Evolutionary conservation across 495 filamentous ascomycete species (phyloP).

Genomic region (Penicillium atrosanguineum): DNA sequence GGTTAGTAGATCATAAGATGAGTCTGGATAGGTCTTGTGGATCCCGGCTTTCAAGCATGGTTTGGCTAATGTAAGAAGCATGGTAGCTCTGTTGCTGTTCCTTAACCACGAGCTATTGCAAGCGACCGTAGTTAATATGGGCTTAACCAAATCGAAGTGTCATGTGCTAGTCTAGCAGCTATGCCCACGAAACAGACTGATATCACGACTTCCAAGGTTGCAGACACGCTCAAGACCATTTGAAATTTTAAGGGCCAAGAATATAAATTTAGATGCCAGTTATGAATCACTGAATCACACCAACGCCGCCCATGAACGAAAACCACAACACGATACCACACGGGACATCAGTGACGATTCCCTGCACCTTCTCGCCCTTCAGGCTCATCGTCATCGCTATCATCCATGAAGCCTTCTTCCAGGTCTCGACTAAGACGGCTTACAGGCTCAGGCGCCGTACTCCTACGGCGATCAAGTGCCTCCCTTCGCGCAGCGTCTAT

Average conservation of each 20-base stretch:
- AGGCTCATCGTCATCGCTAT: conserved; percentile 66
- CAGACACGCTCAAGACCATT: neutral
- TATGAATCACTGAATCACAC: conserved; percentile 1
- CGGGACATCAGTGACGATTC: conserved; percentile 4
- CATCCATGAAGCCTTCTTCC: conserved; percentile 80
- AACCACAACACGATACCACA: neutral
- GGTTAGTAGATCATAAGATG: neutral
- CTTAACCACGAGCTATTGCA: neutral
- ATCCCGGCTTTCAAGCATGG: neutral
- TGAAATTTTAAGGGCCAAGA: neutral
- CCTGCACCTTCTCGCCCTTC: neutral
- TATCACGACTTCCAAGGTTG: neutral
- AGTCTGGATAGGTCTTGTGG: neutral
- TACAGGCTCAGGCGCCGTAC: conserved; percentile 38
- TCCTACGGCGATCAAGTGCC: conserved; percentile 46
- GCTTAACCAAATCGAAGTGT: neutral
- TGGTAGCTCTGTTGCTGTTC: neutral
- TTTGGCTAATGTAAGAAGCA: neutral
- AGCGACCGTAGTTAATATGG: neutral
- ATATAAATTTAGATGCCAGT: neutral
- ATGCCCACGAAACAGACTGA: neutral
- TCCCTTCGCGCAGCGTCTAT: conserved; percentile 49
- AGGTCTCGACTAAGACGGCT: conserved; percentile 75
- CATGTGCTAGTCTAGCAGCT: neutral
- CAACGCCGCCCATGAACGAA: conserved; percentile 16